Percentiles rank a stretch among this genome's conserved stretches.
Evolutionary conservation across 257 asterid genomes (phyloP).

Genomic region (Scutellaria galericulata): DNA sequence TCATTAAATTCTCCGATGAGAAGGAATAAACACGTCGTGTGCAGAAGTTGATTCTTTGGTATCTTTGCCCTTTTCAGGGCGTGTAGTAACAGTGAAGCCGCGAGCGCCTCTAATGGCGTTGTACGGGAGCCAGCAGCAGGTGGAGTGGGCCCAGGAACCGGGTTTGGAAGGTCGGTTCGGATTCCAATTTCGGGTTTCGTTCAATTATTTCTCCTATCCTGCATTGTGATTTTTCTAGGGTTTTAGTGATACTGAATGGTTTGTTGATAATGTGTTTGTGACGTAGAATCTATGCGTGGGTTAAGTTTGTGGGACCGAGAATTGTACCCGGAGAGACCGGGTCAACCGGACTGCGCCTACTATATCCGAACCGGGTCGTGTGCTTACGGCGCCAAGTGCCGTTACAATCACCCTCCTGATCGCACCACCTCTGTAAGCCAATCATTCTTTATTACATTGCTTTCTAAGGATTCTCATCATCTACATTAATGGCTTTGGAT

Average conservation of each 20-base stretch:
- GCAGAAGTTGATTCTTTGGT: conserved; percentile 27
- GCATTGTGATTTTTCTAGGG: conserved; percentile 42
- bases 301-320: conserved; percentile 61
- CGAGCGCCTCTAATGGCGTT: conserved; percentile 49
- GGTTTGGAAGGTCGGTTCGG: conserved; percentile 57
- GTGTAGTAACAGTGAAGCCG: conserved; percentile 17
- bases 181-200: conserved; percentile 20
- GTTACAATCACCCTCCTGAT: conserved; percentile 83
- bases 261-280: conserved; percentile 35
- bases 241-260: conserved; percentile 28
- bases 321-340: conserved; percentile 78
- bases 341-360: conserved; percentile 71
- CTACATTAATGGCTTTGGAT: not conserved
- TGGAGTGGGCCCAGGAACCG: conserved; percentile 56
- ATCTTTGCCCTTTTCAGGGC: conserved; percentile 28
- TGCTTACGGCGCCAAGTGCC: conserved; percentile 83
- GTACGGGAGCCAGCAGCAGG: conserved; percentile 65
- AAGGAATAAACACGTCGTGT: conserved; percentile 17
- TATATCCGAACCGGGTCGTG: conserved; percentile 81
- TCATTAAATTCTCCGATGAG: conserved; percentile 26
- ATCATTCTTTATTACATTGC: not conserved
- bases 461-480: no score
- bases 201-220: not conserved
- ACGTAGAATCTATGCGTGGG: conserved; percentile 66
- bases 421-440: conserved; percentile 59